Conservation (phyloP, 345 rosid species). For the Murraya paniculata region DNA sequence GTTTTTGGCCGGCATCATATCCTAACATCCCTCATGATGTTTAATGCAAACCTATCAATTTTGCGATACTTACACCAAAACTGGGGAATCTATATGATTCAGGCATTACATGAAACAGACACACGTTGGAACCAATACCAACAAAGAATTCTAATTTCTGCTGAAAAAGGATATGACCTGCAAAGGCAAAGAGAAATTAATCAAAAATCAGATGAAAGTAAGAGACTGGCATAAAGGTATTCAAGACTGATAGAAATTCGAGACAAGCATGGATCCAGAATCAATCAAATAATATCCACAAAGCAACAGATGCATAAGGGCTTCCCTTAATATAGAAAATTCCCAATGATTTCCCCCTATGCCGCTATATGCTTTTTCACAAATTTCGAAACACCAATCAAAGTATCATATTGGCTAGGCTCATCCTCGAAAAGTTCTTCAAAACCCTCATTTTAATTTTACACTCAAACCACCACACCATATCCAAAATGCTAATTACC, state of each 20-base stretch:
- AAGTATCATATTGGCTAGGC: background rate
- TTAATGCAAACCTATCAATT: background rate
- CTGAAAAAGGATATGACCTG: conserved; percentile 97
- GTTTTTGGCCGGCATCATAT: background rate
- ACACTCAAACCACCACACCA: background rate
- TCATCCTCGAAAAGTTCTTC: background rate
- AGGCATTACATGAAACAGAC: background rate
- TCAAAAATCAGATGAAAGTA: background rate
- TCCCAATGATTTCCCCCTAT: background rate
- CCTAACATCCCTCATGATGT: background rate
- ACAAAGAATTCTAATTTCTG: conserved; percentile 1
- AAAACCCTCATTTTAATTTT: background rate
- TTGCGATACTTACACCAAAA: no score
- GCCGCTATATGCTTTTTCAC: background rate
- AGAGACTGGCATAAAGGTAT: background rate
- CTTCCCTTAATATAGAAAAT: background rate
- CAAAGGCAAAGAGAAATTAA: conserved; percentile 22
- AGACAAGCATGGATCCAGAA: background rate
- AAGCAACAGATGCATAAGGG: background rate
- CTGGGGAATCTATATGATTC: background rate
- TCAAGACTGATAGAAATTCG: background rate
- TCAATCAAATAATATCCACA: background rate
- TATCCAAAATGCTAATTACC: background rate
- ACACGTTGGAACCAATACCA: background rate
- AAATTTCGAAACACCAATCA: background rate